phyloP scores from a whole-genome alignment of 805 yeast genomes.

The Candida broadrunensis region DNA sequence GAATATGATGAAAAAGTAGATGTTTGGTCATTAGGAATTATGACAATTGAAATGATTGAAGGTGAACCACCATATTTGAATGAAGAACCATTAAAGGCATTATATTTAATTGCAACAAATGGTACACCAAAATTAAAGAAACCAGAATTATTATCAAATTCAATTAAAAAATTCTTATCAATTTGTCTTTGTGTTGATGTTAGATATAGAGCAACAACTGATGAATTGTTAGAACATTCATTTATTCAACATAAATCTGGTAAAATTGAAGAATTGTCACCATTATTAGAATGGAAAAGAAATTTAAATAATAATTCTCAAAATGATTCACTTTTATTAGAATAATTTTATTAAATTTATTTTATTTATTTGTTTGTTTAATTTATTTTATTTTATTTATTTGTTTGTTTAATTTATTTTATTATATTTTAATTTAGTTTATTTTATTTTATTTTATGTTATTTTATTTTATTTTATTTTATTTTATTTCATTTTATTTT shows the following conservation, averaged over 20 bases:
- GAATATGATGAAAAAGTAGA: conserved; percentile 82
- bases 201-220: conserved; percentile 84
- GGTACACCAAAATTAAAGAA: conserved; percentile 75
- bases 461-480: no score
- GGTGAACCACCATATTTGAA: conserved; percentile 83
- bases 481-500: no score
- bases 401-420: no score
- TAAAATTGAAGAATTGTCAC: conserved; percentile 54
- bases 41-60: conserved; percentile 86
- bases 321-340: no score
- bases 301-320: conserved; percentile 2
- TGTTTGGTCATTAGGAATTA: conserved; percentile 79
- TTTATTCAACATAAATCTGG: conserved; percentile 65
- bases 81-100: conserved; percentile 75
- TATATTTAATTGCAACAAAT: conserved; percentile 73
- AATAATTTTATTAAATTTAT: no score
- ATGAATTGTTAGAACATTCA: conserved; percentile 76
- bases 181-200: conserved; percentile 95
- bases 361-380: no score
- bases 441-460: no score
- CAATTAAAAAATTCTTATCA: conserved; percentile 80
- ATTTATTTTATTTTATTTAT: no score
- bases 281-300: conserved; percentile 52
- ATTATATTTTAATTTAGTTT: no score
- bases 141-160: conserved; percentile 67